These are phyloP conservation scores for Candida easanensis DNA, from an alignment of 805 yeast species.

Conservation along the genomic window DNA sequence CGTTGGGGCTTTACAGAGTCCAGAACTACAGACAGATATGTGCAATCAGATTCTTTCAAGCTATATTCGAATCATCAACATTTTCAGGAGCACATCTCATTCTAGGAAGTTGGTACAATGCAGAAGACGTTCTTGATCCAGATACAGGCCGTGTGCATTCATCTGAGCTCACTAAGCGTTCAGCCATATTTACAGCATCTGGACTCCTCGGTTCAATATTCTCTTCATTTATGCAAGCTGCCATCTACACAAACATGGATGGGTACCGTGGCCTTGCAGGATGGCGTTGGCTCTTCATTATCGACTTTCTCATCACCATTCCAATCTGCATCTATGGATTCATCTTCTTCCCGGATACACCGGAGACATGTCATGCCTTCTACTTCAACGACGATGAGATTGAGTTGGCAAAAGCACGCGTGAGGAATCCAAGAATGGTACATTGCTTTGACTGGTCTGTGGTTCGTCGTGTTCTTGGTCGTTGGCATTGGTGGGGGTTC, in stretches of 20 bases:
- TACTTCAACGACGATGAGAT: constrained; percentile 41
- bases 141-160: constrained; percentile 26
- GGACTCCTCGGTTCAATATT: constrained; percentile 55
- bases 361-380: constrained; percentile 42
- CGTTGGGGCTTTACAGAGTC: constrained; percentile 49
- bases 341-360: constrained; percentile 57
- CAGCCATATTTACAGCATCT: constrained; percentile 53
- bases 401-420: constrained; percentile 40
- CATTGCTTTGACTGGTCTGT: constrained; percentile 35
- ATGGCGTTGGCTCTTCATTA: constrained; percentile 68
- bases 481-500: constrained; percentile 59
- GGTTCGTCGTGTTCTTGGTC: constrained; percentile 42
- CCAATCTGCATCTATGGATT: constrained; percentile 58
- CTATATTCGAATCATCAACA: constrained; percentile 56
- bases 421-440: constrained; percentile 36
- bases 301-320: constrained; percentile 56
- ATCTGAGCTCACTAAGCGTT: constrained; percentile 45
- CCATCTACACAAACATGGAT: constrained; percentile 44
- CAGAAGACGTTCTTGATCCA: constrained; percentile 28
- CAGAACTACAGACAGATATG: constrained; percentile 47
- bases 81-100: constrained; percentile 54
- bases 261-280: constrained; percentile 45
- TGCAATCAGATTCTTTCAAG: constrained; percentile 59
- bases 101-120: constrained; percentile 51
- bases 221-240: constrained; percentile 57